Conservation (phyloP, 2,329 filamentous ascomycete genomes). For the Aspergillus versicolor region DNA sequence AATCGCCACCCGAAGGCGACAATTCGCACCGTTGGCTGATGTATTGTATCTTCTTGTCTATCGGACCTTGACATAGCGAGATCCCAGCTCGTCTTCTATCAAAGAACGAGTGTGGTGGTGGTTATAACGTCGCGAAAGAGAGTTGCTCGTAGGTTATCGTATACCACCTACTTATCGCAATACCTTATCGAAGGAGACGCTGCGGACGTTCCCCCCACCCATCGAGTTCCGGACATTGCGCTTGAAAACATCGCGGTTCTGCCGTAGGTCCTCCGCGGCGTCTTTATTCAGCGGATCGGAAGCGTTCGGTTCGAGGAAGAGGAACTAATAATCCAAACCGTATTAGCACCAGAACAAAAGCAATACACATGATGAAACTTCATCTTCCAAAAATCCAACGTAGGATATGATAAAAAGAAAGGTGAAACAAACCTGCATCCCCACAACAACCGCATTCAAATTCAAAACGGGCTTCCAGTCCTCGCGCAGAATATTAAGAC, state of each 20-base stretch:
- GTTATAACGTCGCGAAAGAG: background rate
- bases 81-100: background rate
- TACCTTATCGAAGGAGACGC: constrained; percentile 74
- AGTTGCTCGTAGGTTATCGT: background rate
- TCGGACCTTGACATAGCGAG: background rate
- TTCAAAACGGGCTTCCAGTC: constrained; percentile 99
- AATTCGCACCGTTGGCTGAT: background rate
- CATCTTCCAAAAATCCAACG: background rate
- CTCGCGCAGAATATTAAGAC: constrained; percentile 92
- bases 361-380: too few species aligned
- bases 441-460: constrained; percentile 93
- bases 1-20: background rate
- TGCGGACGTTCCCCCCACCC: constrained; percentile 74
- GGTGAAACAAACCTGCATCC: constrained; percentile 64
- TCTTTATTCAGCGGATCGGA: constrained; percentile 98
- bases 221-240: constrained; percentile 84
- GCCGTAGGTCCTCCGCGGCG: constrained; percentile 85
- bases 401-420: background rate
- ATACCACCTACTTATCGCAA: constrained; percentile 51
- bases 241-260: constrained; percentile 85
- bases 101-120: background rate
- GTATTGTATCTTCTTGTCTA: background rate
- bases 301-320: constrained; percentile 96
- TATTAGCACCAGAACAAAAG: background rate
- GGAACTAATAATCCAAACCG: constrained; percentile 60